A percentile compares a stretch with the other conserved stretches of the same genome.
phyloP scores from a whole-genome alignment of 2,329 filamentous ascomycete species.

The Fusarium kyushuense region DNA sequence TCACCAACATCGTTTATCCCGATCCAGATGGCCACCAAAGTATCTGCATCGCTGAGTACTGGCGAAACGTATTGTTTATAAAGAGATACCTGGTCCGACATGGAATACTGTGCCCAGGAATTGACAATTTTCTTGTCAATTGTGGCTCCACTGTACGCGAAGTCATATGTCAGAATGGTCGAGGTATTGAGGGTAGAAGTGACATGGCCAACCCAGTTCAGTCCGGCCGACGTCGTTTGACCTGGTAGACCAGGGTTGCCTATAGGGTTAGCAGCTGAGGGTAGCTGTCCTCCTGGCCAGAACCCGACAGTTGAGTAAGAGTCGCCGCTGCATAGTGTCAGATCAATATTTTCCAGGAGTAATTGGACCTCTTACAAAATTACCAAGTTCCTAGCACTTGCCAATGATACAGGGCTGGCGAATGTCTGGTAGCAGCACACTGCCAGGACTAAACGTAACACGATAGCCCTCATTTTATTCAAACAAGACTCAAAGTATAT shows the following conservation, averaged over 20 bases:
- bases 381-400: constrained; percentile 14
- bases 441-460: neutral
- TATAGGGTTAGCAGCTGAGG: constrained; percentile 25
- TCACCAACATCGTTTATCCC: constrained; percentile 42
- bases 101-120: constrained; percentile 33
- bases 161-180: constrained; percentile 36
- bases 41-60: neutral
- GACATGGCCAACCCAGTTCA: constrained; percentile 41
- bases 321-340: constrained; percentile 16
- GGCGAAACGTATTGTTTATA: constrained; percentile 36
- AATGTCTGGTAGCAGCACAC: neutral
- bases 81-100: constrained; percentile 35
- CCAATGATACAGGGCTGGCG: constrained; percentile 1
- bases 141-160: constrained; percentile 39
- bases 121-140: constrained; percentile 40
- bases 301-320: constrained; percentile 40
- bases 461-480: neutral
- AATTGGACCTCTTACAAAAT: constrained; percentile 8
- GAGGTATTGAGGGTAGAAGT: constrained; percentile 34
- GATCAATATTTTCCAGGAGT: neutral
- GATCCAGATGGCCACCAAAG: constrained; percentile 37
- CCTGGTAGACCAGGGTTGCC: constrained; percentile 36
- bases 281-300: constrained; percentile 31
- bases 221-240: constrained; percentile 36
- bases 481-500: no score